Percentiles rank a stretch among this genome's conserved stretches.
phyloP scores from a whole-genome alignment of 805 yeast species.

The Candida maesae region DNA sequence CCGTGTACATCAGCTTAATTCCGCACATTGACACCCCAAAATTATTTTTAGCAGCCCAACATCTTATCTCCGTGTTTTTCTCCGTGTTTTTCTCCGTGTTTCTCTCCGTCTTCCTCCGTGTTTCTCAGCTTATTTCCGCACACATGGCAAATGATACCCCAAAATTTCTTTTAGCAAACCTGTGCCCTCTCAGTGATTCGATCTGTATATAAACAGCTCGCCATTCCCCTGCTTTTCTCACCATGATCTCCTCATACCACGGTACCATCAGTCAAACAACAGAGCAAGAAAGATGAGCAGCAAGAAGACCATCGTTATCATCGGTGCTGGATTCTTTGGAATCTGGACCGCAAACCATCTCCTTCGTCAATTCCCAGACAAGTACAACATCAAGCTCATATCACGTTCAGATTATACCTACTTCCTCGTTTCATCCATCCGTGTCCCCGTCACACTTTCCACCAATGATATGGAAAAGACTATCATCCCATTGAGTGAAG shows the following conservation, averaged over 20 bases:
- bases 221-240: too few species aligned
- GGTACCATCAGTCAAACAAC: neutral
- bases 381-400: slow-evolving; percentile 16
- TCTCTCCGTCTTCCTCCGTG: neutral
- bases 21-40: too few species aligned
- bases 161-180: too few species aligned
- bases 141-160: neutral
- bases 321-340: slow-evolving; percentile 28
- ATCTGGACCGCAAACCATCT: slow-evolving; percentile 21
- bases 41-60: too few species aligned
- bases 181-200: too few species aligned
- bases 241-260: neutral
- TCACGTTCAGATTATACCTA: slow-evolving; percentile 19
- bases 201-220: too few species aligned
- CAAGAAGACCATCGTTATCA: slow-evolving; percentile 16
- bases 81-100: too few species aligned
- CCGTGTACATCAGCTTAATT: neutral
- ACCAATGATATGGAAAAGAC: slow-evolving; percentile 8
- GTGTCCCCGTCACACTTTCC: slow-evolving; percentile 21
- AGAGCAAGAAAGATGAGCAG: too few species aligned
- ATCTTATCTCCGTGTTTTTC: too few species aligned
- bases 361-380: slow-evolving; percentile 3
- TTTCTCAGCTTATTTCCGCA: neutral
- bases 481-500: slow-evolving; percentile 18
- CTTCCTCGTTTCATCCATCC: slow-evolving; percentile 13